These are phyloP conservation scores for Phallus indusiatus DNA, from an alignment of 768 basidiomycete species.

Conservation along the genomic window DNA sequence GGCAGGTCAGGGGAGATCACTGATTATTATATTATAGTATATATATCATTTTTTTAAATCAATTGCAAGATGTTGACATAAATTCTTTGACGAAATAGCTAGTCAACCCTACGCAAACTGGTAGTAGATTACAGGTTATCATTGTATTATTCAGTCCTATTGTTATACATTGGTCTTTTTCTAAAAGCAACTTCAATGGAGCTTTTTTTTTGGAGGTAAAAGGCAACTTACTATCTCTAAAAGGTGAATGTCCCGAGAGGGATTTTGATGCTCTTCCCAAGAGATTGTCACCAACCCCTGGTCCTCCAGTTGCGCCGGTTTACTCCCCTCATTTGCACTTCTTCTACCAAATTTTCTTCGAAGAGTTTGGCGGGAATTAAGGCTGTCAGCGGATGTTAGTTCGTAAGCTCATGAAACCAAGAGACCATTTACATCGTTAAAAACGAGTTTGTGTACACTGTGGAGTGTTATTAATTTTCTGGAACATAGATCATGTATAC, in stretches of 20 bases:
- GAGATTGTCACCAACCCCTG: background rate
- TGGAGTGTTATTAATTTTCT: too few relatives aligned
- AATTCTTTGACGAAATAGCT: too few relatives aligned
- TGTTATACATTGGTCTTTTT: background rate
- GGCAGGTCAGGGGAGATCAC: too few relatives aligned
- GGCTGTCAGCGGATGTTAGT: background rate
- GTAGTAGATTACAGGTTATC: too few relatives aligned
- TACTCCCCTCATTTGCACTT: background rate
- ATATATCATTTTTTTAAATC: too few relatives aligned
- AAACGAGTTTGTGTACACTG: conserved; percentile 6
- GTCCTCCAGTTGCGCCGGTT: background rate
- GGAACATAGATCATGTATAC: too few relatives aligned
- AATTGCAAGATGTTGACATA: too few relatives aligned
- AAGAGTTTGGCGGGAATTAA: conserved; percentile 4
- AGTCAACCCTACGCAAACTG: too few relatives aligned
- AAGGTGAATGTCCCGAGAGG: background rate
- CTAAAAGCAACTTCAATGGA: background rate
- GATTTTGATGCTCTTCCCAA: background rate
- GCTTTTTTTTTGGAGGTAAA: too few relatives aligned
- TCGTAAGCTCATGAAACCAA: background rate
- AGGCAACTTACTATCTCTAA: background rate
- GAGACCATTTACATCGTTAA: conserved; percentile 1
- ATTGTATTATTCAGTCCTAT: too few relatives aligned
- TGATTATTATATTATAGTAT: too few relatives aligned
- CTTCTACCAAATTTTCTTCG: background rate